Evolutionary conservation across 768 basidiomycete species (phyloP).

Genomic region (Pulveroboletus ravenelii): DNA sequence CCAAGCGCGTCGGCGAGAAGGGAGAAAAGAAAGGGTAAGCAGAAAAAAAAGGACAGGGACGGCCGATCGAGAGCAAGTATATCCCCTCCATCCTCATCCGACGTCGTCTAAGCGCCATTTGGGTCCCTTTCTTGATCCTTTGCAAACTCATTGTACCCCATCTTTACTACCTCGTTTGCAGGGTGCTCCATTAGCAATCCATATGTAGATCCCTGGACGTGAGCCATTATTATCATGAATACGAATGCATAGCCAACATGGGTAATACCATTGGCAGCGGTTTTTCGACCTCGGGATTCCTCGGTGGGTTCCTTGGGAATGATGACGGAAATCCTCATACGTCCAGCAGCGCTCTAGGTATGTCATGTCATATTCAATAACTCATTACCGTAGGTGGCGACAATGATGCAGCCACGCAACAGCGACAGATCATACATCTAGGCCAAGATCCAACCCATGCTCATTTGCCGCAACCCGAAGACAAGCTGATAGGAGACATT

Average conservation of each 20-base stretch:
- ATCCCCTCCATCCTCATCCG: slow-evolving; percentile 7
- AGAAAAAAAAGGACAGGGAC: slow-evolving; percentile 10
- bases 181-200: slow-evolving; percentile 12
- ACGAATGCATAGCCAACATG: background rate
- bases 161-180: slow-evolving; percentile 5
- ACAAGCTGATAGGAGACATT: too few relatives aligned
- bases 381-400: too few relatives aligned
- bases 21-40: slow-evolving; percentile 40
- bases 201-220: slow-evolving; percentile 11
- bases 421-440: too few relatives aligned
- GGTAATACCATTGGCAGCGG: background rate
- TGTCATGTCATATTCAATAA: too few relatives aligned
- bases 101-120: slow-evolving; percentile 29
- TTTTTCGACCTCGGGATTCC: slow-evolving; percentile 11
- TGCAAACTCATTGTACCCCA: background rate
- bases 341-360: too few relatives aligned
- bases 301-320: slow-evolving; percentile 19
- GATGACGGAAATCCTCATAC: slow-evolving; percentile 6
- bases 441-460: too few relatives aligned
- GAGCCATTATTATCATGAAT: background rate
- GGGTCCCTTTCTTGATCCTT: background rate
- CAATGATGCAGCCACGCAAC: too few relatives aligned
- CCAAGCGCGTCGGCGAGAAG: slow-evolving; percentile 26
- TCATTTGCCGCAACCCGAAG: too few relatives aligned
- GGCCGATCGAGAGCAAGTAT: background rate